A percentile compares a stretch with the other conserved stretches of the same genome.
Evolutionary conservation across 2,329 filamentous ascomycete genomes (phyloP).

Genomic region (Escovopsis sp.): DNA sequence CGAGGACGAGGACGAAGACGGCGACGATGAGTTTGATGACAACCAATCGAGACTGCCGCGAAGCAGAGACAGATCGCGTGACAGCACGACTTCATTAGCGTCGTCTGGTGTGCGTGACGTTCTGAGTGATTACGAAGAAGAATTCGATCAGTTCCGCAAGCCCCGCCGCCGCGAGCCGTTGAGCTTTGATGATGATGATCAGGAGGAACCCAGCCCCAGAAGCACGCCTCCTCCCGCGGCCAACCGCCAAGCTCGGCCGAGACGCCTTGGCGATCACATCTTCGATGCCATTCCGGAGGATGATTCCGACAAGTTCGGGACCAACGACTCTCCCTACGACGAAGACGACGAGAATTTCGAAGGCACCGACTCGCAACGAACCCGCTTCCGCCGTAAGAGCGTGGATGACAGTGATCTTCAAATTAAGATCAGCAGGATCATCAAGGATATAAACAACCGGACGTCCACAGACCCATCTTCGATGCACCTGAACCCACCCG

Average conservation of each 20-base stretch:
- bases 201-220: constrained; percentile 29
- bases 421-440: constrained; percentile 64
- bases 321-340: constrained; percentile 30
- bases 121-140: constrained; percentile 16
- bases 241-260: constrained; percentile 10
- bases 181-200: constrained; percentile 9
- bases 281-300: constrained; percentile 26
- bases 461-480: constrained; percentile 35
- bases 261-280: constrained; percentile 32
- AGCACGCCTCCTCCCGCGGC: constrained; percentile 30
- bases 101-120: constrained; percentile 25
- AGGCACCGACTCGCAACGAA: constrained; percentile 14
- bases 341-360: constrained; percentile 29
- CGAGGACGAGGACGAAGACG: constrained; percentile 1
- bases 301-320: constrained; percentile 25
- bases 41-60: constrained; percentile 23
- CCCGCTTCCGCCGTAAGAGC: constrained; percentile 17
- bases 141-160: constrained; percentile 7
- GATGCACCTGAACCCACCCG: constrained; percentile 43
- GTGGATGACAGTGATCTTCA: constrained; percentile 55
- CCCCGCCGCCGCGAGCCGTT: constrained; percentile 17
- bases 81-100: constrained; percentile 20
- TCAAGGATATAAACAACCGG: constrained; percentile 48
- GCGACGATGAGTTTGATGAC: constrained; percentile 1
- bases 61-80: constrained; percentile 12